These are phyloP conservation scores for Coemansia sp. DNA, from an alignment of 192 early-diverging fungal genomes.

Conservation along the genomic window DNA sequence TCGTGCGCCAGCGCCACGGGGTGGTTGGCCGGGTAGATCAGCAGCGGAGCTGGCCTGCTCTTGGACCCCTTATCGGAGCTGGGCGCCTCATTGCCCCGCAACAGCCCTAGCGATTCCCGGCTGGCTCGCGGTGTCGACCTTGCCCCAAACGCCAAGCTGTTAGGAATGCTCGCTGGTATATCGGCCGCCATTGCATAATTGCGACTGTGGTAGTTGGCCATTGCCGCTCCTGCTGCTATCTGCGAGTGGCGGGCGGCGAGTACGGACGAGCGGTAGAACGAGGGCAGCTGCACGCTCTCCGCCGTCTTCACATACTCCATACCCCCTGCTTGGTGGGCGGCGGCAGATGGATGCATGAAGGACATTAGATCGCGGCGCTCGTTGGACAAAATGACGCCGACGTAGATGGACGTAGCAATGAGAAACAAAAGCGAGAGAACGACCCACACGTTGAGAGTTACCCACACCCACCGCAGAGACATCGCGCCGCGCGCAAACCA, in stretches of 20 bases:
- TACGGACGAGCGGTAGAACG: not conserved
- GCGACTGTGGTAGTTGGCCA: conserved; percentile 5
- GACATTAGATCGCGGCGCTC: conserved; percentile 39
- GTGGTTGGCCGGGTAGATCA: conserved; percentile 17
- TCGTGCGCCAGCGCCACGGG: conserved; percentile 35
- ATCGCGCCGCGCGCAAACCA: conserved; percentile 26
- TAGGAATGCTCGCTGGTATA: not conserved
- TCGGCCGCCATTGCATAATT: not conserved
- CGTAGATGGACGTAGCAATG: conserved; percentile 25
- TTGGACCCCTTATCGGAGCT: not conserved
- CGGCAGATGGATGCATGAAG: conserved; percentile 7
- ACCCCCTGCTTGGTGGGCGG: not conserved
- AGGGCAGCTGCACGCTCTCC: not conserved
- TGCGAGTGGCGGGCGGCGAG: not conserved
- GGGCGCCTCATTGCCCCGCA: not conserved
- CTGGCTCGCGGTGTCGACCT: conserved; percentile 19
- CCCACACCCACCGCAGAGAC: conserved; percentile 45
- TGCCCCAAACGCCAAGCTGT: not conserved
- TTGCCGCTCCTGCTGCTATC: not conserved
- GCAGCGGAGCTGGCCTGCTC: conserved; percentile 3
- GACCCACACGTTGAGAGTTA: conserved; percentile 44
- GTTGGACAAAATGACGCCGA: conserved; percentile 37
- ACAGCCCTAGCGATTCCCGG: conserved; percentile 15
- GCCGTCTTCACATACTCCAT: not conserved
- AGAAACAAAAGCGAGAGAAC: conserved; percentile 34